Percentiles rank a stretch among this genome's conserved stretches.
Conservation (phyloP, 2,329 filamentous ascomycete species). For the Neonectria ditissima region DNA sequence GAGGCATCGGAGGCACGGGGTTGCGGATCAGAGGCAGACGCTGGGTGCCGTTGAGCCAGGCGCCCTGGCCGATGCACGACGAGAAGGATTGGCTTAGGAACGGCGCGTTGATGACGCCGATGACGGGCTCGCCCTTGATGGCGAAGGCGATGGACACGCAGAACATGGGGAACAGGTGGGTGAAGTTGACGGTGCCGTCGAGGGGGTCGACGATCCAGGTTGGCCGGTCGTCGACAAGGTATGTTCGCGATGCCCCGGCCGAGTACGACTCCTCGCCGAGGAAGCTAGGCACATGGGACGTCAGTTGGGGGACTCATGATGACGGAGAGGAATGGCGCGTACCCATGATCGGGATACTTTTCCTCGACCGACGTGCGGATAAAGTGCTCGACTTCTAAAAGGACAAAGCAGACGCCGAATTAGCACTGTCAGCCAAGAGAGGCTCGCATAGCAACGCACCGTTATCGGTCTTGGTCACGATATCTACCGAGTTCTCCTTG, state of each 20-base stretch:
- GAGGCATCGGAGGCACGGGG: conserved; percentile 72
- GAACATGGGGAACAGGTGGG: conserved; percentile 84
- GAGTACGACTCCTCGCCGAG: conserved; percentile 83
- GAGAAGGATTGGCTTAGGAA: conserved; percentile 78
- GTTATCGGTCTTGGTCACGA: conserved; percentile 82
- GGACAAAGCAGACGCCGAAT: conserved; percentile 6
- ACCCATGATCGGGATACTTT: conserved; percentile 76
- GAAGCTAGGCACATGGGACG: conserved; percentile 62
- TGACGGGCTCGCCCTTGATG: conserved; percentile 67
- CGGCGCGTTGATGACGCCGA: conserved; percentile 80
- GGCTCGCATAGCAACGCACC: conserved; percentile 56
- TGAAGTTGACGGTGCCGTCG: conserved; percentile 85
- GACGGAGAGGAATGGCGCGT: conserved; percentile 41
- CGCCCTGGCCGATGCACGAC: conserved; percentile 72
- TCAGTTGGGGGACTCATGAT: conserved; percentile 10
- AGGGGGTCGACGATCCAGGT: conserved; percentile 84
- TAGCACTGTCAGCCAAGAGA: neutral
- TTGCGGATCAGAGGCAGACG: conserved; percentile 72
- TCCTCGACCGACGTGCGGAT: conserved; percentile 69
- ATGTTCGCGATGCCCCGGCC: conserved; percentile 73
- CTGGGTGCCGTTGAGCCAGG: conserved; percentile 75
- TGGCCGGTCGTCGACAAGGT: conserved; percentile 72
- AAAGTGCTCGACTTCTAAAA: conserved; percentile 76
- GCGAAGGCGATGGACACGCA: conserved; percentile 82
- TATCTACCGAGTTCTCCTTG: conserved; percentile 81